Conservation (phyloP, 1,284 basidiomycete species). For the Leccinum pachyderme region DNA sequence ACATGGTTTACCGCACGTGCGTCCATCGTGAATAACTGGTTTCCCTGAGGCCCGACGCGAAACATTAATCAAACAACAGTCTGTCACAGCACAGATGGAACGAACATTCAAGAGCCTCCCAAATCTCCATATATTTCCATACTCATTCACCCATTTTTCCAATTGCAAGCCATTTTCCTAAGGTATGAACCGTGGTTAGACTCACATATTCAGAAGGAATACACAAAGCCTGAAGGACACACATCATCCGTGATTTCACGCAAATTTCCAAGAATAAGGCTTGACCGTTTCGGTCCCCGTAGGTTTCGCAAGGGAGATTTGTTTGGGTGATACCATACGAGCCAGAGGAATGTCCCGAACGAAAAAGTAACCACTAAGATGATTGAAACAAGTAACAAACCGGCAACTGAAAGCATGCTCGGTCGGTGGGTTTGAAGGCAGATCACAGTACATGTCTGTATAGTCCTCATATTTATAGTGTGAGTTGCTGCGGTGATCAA, state of each 20-base stretch:
- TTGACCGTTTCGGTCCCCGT: conserved; percentile 8
- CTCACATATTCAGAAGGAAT: neutral
- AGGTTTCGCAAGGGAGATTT: conserved; percentile 10
- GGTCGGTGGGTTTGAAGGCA: neutral
- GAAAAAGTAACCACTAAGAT: neutral
- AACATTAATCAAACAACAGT: neutral
- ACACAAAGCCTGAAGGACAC: neutral
- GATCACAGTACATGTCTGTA: neutral
- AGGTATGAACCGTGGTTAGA: neutral
- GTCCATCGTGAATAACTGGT: conserved; percentile 2
- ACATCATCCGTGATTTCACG: conserved; percentile 8
- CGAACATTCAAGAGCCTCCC: conserved; percentile 30
- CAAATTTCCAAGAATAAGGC: conserved; percentile 8
- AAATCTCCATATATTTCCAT: conserved; percentile 51
- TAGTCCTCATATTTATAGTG: neutral
- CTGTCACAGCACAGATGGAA: neutral
- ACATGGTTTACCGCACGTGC: conserved; percentile 32
- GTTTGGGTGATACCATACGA: neutral
- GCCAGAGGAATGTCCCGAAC: conserved; percentile 1
- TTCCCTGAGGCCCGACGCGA: neutral
- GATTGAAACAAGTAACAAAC: neutral
- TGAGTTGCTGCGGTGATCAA: neutral
- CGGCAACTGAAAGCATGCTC: neutral
- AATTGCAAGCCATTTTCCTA: conserved; percentile 2
- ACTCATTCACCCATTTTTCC: conserved; percentile 46